Conservation (phyloP, 805 yeast genomes). For the Suhomyces emberorum region DNA sequence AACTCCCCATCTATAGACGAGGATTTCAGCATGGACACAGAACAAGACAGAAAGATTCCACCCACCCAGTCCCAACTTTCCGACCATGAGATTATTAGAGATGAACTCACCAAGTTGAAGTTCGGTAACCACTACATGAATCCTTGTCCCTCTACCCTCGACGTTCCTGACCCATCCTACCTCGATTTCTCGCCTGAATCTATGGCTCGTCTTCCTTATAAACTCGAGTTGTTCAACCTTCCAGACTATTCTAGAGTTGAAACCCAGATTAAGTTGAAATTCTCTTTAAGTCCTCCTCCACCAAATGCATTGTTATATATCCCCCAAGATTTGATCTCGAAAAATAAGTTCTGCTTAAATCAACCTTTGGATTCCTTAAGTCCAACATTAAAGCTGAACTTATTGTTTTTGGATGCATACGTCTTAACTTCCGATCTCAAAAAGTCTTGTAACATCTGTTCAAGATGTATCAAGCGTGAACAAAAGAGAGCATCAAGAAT, state of each 20-base stretch:
- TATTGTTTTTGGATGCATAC: constrained; percentile 71
- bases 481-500: constrained; percentile 91
- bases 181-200: constrained; percentile 37
- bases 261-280: constrained; percentile 81
- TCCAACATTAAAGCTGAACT: constrained; percentile 43
- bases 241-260: constrained; percentile 90
- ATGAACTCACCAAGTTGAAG: constrained; percentile 48
- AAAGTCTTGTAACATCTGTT: constrained; percentile 69
- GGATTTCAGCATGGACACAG: neutral
- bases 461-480: constrained; percentile 88
- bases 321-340: constrained; percentile 84
- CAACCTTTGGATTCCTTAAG: constrained; percentile 45
- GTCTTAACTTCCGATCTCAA: constrained; percentile 59
- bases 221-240: constrained; percentile 53
- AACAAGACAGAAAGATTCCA: neutral
- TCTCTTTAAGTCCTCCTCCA: constrained; percentile 74
- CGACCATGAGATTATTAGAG: constrained; percentile 45
- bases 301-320: constrained; percentile 68
- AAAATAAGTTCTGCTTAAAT: constrained; percentile 73
- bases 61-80: constrained; percentile 10
- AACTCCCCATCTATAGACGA: neutral
- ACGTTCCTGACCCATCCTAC: constrained; percentile 30
- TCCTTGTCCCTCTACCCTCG: constrained; percentile 31
- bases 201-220: constrained; percentile 44
- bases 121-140: constrained; percentile 47